These are phyloP conservation scores for Collybia sordida DNA, from an alignment of 768 basidiomycete genomes.

Conservation along the genomic window DNA sequence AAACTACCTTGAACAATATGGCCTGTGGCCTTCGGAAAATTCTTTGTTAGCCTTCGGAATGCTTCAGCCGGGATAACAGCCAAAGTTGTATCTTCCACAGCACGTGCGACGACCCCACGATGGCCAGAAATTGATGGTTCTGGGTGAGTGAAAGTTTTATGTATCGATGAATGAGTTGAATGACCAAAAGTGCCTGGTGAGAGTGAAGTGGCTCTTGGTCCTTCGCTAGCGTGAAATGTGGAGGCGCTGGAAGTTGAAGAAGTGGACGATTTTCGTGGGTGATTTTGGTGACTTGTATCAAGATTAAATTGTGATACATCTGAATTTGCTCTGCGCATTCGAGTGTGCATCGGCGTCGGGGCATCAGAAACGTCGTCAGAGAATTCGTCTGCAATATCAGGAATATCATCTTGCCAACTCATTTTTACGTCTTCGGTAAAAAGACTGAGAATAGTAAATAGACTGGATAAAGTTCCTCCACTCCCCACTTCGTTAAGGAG, in stretches of 20 bases:
- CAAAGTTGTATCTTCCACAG: constrained; percentile 90
- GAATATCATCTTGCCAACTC: constrained; percentile 80
- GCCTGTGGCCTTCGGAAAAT: constrained; percentile 95
- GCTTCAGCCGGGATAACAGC: constrained; percentile 99
- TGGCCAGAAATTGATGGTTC: constrained; percentile 31
- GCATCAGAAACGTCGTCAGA: constrained; percentile 18
- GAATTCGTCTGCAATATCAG: constrained; percentile 28
- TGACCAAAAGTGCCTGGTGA: constrained; percentile 24
- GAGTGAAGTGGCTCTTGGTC: constrained; percentile 23
- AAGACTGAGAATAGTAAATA: constrained; percentile 95
- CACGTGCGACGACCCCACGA: constrained; percentile 85
- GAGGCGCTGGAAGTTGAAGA: constrained; percentile 60
- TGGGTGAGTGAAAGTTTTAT: constrained; percentile 15
- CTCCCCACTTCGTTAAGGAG: constrained; percentile 94
- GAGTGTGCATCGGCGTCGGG: constrained; percentile 21
- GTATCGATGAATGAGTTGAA: constrained; percentile 18
- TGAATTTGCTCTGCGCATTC: constrained; percentile 47
- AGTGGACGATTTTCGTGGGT: constrained; percentile 50
- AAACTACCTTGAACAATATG: constrained; percentile 87
- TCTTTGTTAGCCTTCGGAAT: constrained; percentile 90
- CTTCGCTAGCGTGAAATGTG: constrained; percentile 55
- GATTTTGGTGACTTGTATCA: constrained; percentile 24
- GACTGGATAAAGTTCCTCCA: constrained; percentile 91
- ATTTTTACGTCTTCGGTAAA: constrained; percentile 95
- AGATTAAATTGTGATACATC: constrained; percentile 67